Base-by-base conservation (phyloP, 495 filamentous ascomycete genomes). In the Podospora appendiculata region DNA sequence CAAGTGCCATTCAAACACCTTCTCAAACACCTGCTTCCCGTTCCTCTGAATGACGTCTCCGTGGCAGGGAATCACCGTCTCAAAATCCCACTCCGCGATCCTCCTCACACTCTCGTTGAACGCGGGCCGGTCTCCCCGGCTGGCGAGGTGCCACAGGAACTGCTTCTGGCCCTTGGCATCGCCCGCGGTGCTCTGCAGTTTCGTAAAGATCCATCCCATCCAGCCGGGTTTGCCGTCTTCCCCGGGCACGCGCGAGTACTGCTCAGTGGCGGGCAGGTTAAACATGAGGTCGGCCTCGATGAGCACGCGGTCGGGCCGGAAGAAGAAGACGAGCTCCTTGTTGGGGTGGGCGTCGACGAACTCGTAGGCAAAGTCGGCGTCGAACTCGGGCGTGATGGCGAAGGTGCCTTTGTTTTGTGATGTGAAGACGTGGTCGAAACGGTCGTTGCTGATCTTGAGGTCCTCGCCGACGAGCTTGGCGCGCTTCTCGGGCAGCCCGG, bases 261-360 rank as follows among this genome's bases (percentile, higher is more conserved):
- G 93, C 70, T 97, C 93, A 1, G 66, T 77, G 1, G 91, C 85
- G 0, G 93, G 93, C 17, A 96, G 69, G 65, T 96, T 96, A 74
- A 97, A 98, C 51, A 96, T 58, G 39, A 97, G 64, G 63, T 98
- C 93, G 16, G 89, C 93, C 70, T 96, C 74, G 58, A 98, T 89
- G n/a, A 98, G 70, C 0, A 89, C 90, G 38, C 75, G 72, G 25
- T 86, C 84, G 0, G 88, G 90, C 64, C 86, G 87, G 66, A 95
- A 88, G 61, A 83, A 66, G 65, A 96, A 89, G 17, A 92, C 89
- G 10, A 97, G 66, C 66, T 98, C 93, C 65, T 87, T 85, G 63
- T 90, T 95, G 11, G 74, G 70, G 65, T 97, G 93, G 6, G 78
- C 79, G 59, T 83, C 71, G 33, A 95, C 85, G 63, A 84, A 95